phyloP scores from a whole-genome alignment of 129 eudicot species.

The Sambucus nigra region DNA sequence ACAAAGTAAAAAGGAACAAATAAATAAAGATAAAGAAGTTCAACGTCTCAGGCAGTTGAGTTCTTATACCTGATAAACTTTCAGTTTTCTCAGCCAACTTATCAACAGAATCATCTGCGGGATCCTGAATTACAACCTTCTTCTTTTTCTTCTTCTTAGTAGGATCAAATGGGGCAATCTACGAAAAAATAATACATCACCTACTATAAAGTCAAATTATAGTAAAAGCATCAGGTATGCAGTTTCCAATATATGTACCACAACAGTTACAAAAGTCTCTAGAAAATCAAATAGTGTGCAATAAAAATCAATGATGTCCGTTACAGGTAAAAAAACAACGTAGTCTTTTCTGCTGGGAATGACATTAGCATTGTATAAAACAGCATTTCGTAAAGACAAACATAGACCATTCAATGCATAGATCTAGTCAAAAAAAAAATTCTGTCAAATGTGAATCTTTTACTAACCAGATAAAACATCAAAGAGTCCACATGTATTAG shows the following conservation, averaged over 20 bases:
- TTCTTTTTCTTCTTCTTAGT: constrained; percentile 94
- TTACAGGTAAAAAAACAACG: neutral
- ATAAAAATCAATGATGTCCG: neutral
- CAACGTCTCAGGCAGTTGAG: neutral
- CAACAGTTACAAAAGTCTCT: neutral
- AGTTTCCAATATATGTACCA: neutral
- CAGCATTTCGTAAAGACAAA: neutral
- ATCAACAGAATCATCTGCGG: constrained; percentile 57
- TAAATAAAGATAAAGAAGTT: neutral
- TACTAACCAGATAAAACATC: neutral
- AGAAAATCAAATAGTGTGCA: neutral
- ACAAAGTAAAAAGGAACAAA: neutral
- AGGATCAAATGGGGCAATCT: constrained; percentile 87
- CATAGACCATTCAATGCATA: neutral
- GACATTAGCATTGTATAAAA: too few relatives aligned
- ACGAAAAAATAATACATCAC: constrained; percentile 11
- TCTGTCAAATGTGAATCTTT: neutral
- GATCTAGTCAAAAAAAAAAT: neutral
- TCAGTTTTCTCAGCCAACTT: constrained; percentile 58
- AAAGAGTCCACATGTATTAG: neutral
- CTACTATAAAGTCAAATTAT: neutral
- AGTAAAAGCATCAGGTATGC: neutral
- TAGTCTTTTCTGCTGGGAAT: too few relatives aligned
- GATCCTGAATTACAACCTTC: constrained; percentile 74
- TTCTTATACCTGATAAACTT: constrained; percentile 42